Percentiles rank a stretch among this genome's conserved stretches.
Conservation (phyloP, 495 filamentous ascomycete genomes). For the Wilcoxina mikolae region DNA sequence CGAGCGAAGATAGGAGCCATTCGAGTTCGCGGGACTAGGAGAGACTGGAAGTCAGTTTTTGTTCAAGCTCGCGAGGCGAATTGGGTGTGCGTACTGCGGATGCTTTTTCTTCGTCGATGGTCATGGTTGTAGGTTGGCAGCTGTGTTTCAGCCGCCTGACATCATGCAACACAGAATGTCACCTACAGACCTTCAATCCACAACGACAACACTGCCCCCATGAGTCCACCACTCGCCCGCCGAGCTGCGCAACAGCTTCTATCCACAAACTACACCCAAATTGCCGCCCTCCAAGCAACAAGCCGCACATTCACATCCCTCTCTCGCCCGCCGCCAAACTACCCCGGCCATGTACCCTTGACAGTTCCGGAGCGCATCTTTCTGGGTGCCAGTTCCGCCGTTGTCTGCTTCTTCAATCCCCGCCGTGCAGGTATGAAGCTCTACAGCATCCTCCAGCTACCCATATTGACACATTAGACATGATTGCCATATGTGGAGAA, state of each 20-base stretch:
- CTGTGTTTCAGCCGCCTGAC: not conserved
- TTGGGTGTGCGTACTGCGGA: constrained; percentile 14
- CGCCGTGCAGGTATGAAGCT: constrained; percentile 48
- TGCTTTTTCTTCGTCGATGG: constrained; percentile 17
- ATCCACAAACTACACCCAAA: not conserved
- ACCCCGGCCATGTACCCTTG: constrained; percentile 85
- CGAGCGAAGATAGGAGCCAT: constrained; percentile 72
- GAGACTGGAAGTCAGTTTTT: not conserved
- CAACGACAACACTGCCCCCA: not conserved
- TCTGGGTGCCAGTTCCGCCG: constrained; percentile 67
- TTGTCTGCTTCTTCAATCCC: constrained; percentile 66
- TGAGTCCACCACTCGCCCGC: not conserved
- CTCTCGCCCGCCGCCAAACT: constrained; percentile 67
- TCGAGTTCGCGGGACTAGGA: constrained; percentile 46
- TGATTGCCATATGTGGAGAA: constrained; percentile 88
- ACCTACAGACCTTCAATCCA: not conserved
- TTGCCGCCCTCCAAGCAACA: not conserved
- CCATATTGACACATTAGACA: constrained; percentile 41
- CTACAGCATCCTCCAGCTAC: no score
- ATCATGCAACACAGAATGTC: not conserved
- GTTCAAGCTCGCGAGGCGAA: not conserved
- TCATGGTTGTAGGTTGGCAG: not conserved
- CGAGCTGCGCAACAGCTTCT: not conserved
- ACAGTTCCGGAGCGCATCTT: constrained; percentile 57
- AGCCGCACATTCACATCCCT: constrained; percentile 49